Evolutionary conservation across 73 alveolate species (phyloP).

Genomic region (Blepharisma japonicum): DNA sequence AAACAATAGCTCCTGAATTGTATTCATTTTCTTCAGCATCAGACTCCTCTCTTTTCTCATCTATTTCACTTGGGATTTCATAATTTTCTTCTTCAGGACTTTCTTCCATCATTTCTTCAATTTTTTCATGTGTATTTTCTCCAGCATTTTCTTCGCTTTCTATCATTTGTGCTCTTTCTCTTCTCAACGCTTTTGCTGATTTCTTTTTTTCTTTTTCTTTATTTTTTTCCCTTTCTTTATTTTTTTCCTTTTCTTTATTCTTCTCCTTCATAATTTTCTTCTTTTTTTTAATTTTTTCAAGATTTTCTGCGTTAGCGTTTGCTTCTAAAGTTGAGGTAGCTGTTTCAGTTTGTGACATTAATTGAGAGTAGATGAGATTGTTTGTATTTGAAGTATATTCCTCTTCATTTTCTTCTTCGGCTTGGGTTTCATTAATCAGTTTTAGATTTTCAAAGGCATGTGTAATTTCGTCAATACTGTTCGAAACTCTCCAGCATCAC

Average conservation of each 20-base stretch:
- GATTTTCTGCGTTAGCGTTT: too few relatives aligned
- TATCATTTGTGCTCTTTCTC: slow-evolving; percentile 30
- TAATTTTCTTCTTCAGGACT: slow-evolving; percentile 2
- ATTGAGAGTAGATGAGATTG: too few relatives aligned
- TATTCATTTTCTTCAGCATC: not conserved
- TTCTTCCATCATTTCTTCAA: slow-evolving; percentile 14
- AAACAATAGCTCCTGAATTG: too few relatives aligned
- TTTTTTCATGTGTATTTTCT: not conserved
- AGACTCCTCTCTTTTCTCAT: not conserved
- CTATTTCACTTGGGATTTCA: not conserved
- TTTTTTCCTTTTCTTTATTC: too few relatives aligned
- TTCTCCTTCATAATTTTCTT: too few relatives aligned
- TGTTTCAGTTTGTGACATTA: too few relatives aligned
- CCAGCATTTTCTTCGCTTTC: slow-evolving; percentile 28
- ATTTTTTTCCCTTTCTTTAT: not conserved
- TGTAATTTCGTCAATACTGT: not conserved
- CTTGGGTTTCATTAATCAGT: not conserved
- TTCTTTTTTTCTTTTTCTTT: slow-evolving; percentile 21
- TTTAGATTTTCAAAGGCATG: not conserved
- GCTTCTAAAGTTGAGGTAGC: too few relatives aligned
- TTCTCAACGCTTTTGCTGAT: slow-evolving; percentile 21
- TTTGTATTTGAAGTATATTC: not conserved
- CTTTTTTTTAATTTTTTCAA: too few relatives aligned
- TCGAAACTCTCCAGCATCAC: slow-evolving; percentile 17
- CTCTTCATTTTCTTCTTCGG: slow-evolving; percentile 32